These are phyloP conservation scores for Pseudognaphalium luteoalbum DNA, from an alignment of 129 eudicot genomes.

Conservation along the genomic window DNA sequence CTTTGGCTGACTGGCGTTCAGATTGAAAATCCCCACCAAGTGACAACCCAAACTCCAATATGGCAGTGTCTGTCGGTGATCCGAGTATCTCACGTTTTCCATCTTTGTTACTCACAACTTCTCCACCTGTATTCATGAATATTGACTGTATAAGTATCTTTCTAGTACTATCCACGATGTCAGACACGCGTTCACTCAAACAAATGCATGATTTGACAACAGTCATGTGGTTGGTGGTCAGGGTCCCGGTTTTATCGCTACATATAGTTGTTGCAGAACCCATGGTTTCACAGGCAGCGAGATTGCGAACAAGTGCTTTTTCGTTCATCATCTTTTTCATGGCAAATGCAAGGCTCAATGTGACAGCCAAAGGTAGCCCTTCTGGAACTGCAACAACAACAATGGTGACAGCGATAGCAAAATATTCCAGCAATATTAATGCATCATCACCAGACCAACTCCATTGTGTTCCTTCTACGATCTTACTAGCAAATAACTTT, in stretches of 20 bases:
- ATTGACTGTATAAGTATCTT: slow-evolving; percentile 64
- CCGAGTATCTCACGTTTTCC: slow-evolving; percentile 81
- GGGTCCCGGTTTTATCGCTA: slow-evolving; percentile 92
- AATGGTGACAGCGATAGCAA: slow-evolving; percentile 90
- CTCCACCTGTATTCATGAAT: slow-evolving; percentile 85
- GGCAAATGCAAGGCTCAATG: slow-evolving; percentile 83
- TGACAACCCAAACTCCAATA: slow-evolving; percentile 70
- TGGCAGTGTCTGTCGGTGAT: slow-evolving; percentile 85
- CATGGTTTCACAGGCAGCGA: slow-evolving; percentile 98
- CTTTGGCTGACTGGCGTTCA: slow-evolving; percentile 49
- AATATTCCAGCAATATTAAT: slow-evolving; percentile 64
- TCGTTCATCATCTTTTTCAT: slow-evolving; percentile 99
- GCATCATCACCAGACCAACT: slow-evolving; percentile 83
- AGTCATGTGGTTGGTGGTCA: slow-evolving; percentile 92
- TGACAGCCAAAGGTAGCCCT: slow-evolving; percentile 90
- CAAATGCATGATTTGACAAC: slow-evolving; percentile 88
- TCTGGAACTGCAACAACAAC: slow-evolving; percentile 98
- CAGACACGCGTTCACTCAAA: slow-evolving; percentile 42
- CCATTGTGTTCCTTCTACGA: slow-evolving; percentile 50
- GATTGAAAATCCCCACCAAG: slow-evolving; percentile 77
- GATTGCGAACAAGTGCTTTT: slow-evolving; percentile 81
- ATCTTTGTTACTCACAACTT: slow-evolving; percentile 58
- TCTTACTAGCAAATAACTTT: slow-evolving; percentile 49
- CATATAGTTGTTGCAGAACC: slow-evolving; percentile 95
- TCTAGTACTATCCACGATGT: slow-evolving; percentile 39